A percentile compares a stretch with the other conserved stretches of the same genome.
These are phyloP conservation scores for Periconia macrospinosa DNA, from an alignment of 2,329 filamentous ascomycete genomes.

Conservation along the genomic window DNA sequence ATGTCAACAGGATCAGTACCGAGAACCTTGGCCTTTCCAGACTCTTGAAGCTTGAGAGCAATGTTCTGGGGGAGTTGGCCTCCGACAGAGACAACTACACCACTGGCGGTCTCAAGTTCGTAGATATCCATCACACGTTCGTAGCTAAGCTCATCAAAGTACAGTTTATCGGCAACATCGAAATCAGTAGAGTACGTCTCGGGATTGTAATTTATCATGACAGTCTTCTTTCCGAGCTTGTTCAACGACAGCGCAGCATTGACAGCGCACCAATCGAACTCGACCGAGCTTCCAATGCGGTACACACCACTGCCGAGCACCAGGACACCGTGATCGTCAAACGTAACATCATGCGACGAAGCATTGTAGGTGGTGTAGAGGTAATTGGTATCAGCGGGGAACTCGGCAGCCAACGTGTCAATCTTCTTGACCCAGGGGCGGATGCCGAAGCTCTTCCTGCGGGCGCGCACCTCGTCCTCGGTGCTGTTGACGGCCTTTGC, in stretches of 20 bases:
- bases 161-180: constrained; percentile 86
- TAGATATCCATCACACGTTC: constrained; percentile 99
- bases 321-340: constrained; percentile 87
- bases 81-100: constrained; percentile 93
- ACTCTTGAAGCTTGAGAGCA: constrained; percentile 88
- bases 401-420: constrained; percentile 94
- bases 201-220: constrained; percentile 94
- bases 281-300: constrained; percentile 94
- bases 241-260: constrained; percentile 82
- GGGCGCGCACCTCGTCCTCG: constrained; percentile 86
- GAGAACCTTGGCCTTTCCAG: constrained; percentile 84
- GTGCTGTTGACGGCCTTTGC: constrained; percentile 79
- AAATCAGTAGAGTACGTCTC: constrained; percentile 79
- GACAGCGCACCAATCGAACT: constrained; percentile 98
- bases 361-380: constrained; percentile 81
- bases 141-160: constrained; percentile 96
- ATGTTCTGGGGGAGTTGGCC: constrained; percentile 98
- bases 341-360: constrained; percentile 86
- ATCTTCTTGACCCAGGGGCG: constrained; percentile 98
- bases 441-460: constrained; percentile 83
- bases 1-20: constrained; percentile 94
- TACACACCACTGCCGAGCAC: constrained; percentile 95
- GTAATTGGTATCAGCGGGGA: constrained; percentile 93
- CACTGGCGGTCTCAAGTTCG: constrained; percentile 81
- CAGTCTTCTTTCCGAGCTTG: constrained; percentile 90